phyloP scores from a whole-genome alignment of 371 early-diverging fungal species.

The Mortierella sp. region DNA sequence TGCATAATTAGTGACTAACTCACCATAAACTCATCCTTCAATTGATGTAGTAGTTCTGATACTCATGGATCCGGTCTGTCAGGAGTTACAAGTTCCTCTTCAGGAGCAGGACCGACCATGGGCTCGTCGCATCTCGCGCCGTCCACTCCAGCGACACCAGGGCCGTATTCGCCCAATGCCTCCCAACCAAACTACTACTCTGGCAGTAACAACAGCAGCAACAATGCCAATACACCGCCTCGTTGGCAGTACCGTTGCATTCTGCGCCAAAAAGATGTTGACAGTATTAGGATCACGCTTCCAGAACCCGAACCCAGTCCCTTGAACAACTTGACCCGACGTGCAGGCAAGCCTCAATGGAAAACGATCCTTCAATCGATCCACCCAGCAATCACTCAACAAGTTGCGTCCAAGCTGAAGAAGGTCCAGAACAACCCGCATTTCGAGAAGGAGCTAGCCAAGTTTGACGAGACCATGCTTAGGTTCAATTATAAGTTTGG shows the following conservation, averaged over 20 bases:
- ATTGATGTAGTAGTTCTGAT: neutral
- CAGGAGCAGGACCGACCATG: neutral
- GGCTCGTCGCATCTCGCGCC: neutral
- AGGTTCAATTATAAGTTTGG: conserved; percentile 83
- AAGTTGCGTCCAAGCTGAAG: conserved; percentile 70
- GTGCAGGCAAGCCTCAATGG: conserved; percentile 62
- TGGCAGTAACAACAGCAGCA: neutral
- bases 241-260: conserved; percentile 60
- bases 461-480: conserved; percentile 67
- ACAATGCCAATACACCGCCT: neutral
- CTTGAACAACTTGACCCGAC: conserved; percentile 46
- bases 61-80: neutral
- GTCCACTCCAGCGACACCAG: neutral
- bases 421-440: conserved; percentile 52
- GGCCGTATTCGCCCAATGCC: neutral
- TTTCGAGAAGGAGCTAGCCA: conserved; percentile 60
- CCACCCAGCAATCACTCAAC: conserved; percentile 61
- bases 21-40: neutral
- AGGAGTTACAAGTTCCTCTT: neutral
- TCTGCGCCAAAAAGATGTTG: conserved; percentile 49
- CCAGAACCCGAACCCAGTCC: conserved; percentile 54
- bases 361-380: conserved; percentile 60
- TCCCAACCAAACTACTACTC: neutral
- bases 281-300: conserved; percentile 43
- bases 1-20: neutral